Base-by-base conservation (phyloP, 2,329 filamentous ascomycete genomes). In the Cytospora leucostoma region DNA sequence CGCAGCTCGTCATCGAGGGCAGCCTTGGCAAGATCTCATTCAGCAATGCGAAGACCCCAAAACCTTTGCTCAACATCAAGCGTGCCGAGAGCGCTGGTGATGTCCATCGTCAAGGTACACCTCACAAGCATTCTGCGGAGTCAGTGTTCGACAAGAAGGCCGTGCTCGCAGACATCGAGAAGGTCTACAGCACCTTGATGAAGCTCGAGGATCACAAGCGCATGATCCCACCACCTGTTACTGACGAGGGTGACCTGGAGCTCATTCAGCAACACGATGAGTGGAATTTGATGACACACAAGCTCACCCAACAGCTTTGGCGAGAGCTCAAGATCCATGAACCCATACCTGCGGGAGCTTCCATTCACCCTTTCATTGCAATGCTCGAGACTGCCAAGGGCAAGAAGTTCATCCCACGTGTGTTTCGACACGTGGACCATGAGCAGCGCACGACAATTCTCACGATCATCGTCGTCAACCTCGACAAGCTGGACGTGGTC, bases 11-110 rank as follows among this genome's bases (percentile, higher is more conserved):
- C 21, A 94, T 99, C 64, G 94, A 97, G 73, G 95, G 95, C 33
- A 97, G 93, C 72, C 79, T 99, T 56, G 95, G 95, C 68, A 99
- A 98, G 80, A 99, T 99, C 63, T 96, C 94, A 0, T 99, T 98
- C 79, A 97, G 94, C 81, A 99, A 99, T 72, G 92, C 95, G 55
- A 99, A 98, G 81, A 97, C 95, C 0, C 95, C 95, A 0, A 95
- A 96, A 76, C 93, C 94, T 17, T 81, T 98, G 63, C 87, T 99
- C 56, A 99, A 96, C 74, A 93, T 99, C 79, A 98, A 97, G 81
- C 90, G 93, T 37, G 82, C 86, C 21, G 93, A 97, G 57, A 88
- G 82, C 67, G 80, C 80, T 49, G 85, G 87, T 52, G 85, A 88
- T 62, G 73, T 77, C 34, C 80, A 84, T 59, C 81, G 84, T 34